A percentile compares a stretch with the other conserved stretches of the same genome.
phyloP scores from a whole-genome alignment of 208 protist genomes.

The Crithidia expoeki region DNA sequence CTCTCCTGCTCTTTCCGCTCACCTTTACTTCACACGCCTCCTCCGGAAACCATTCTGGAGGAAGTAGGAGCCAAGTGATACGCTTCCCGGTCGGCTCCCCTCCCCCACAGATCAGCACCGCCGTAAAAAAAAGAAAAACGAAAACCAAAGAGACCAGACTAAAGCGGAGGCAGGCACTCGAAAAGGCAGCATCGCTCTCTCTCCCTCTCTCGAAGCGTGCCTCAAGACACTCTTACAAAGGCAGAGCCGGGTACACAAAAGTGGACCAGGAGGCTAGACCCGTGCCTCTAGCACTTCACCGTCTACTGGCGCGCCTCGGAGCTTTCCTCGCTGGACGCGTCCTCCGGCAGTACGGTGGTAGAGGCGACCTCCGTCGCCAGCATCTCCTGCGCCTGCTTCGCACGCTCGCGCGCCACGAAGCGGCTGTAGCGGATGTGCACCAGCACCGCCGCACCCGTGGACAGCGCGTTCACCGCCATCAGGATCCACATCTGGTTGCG shows the following conservation, averaged over 20 bases:
- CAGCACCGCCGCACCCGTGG: slow-evolving; percentile 32
- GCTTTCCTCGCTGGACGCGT: slow-evolving; percentile 7
- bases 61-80: too few relatives aligned
- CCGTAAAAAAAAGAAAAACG: slow-evolving; percentile 1
- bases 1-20: too few relatives aligned
- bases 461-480: slow-evolving; percentile 66
- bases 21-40: too few relatives aligned
- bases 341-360: background rate
- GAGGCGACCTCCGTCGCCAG: background rate
- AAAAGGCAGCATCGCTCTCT: background rate
- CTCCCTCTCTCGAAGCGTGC: background rate
- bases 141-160: slow-evolving; percentile 19
- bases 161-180: background rate
- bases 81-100: too few relatives aligned
- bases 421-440: slow-evolving; percentile 64
- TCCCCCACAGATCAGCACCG: too few relatives aligned
- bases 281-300: background rate
- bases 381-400: slow-evolving; percentile 21
- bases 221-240: background rate
- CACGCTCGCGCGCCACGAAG: slow-evolving; percentile 46
- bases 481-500: slow-evolving; percentile 74
- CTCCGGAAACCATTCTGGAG: too few relatives aligned
- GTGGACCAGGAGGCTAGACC: background rate
- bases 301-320: slow-evolving; percentile 8
- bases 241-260: slow-evolving; percentile 6